Percentiles rank a stretch among this genome's conserved stretches.
These are phyloP conservation scores for Vitis rotundifolia DNA, from an alignment of 164 flowering plant genomes.

Conservation along the genomic window DNA sequence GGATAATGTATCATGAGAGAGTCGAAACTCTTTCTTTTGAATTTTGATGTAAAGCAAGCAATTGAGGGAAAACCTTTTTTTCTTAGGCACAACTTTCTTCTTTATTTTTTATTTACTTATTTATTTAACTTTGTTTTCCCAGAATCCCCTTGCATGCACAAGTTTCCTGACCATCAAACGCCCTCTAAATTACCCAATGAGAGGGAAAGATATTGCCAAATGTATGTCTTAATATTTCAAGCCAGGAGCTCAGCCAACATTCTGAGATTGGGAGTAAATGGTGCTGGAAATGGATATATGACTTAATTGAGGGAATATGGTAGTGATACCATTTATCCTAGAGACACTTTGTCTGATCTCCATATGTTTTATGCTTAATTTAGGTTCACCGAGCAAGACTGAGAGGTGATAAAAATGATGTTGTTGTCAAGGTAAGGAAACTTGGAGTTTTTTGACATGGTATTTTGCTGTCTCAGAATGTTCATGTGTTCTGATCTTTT, in stretches of 20 bases:
- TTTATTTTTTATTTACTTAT: no score
- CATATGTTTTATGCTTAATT: slow-evolving; percentile 14
- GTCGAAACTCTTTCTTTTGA: no score
- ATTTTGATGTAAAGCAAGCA: no score
- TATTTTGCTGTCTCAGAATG: background rate
- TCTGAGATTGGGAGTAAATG: background rate
- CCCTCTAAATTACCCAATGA: no score
- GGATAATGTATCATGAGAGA: no score
- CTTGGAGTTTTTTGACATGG: background rate
- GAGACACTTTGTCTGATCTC: background rate
- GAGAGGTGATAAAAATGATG: slow-evolving; percentile 71
- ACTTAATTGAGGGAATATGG: background rate
- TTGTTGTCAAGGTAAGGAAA: slow-evolving; percentile 83
- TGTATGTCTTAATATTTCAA: background rate
- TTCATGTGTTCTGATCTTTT: slow-evolving; percentile 12
- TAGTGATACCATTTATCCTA: background rate
- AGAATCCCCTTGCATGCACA: no score
- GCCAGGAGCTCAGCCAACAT: background rate
- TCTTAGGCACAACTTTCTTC: no score
- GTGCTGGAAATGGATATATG: background rate
- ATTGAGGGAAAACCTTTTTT: no score
- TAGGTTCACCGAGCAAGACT: slow-evolving; percentile 95
- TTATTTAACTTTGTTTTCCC: no score
- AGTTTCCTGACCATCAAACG: no score
- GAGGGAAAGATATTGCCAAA: background rate